These are phyloP conservation scores for Spirogloea muscicola DNA, from an alignment of 139 green algal species.

Conservation along the genomic window DNA sequence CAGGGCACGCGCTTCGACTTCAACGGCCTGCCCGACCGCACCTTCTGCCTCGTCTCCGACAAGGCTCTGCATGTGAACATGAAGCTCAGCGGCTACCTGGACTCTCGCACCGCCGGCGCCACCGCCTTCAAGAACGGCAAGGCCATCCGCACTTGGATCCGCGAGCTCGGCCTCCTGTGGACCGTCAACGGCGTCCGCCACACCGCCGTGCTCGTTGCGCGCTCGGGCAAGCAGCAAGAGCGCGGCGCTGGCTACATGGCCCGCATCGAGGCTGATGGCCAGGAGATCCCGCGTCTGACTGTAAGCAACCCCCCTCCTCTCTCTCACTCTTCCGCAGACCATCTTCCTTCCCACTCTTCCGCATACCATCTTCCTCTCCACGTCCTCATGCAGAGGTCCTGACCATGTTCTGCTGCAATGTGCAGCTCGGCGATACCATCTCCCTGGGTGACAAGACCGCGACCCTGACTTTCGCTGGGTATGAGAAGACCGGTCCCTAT, in stretches of 20 bases:
- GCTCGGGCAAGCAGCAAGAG: constrained; percentile 2
- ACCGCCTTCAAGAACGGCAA: constrained; percentile 16
- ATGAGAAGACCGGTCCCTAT: neutral
- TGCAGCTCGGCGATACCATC: too few relatives aligned
- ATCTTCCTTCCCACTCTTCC: neutral
- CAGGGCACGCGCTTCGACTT: constrained; percentile 37
- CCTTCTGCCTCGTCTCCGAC: constrained; percentile 38
- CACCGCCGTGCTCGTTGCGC: neutral
- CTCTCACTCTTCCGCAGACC: too few relatives aligned
- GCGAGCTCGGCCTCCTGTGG: constrained; percentile 28
- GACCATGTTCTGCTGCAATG: too few relatives aligned
- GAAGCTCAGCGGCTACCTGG: constrained; percentile 19
- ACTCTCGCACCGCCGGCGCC: constrained; percentile 5
- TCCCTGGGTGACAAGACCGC: too few relatives aligned
- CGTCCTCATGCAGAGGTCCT: too few relatives aligned
- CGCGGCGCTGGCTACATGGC: constrained; percentile 19
- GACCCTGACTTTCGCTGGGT: constrained; percentile 3
- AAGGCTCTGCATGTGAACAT: constrained; percentile 39
- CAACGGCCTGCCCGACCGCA: constrained; percentile 22
- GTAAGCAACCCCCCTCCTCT: too few relatives aligned
- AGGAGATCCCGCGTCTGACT: constrained; percentile 18
- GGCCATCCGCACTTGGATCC: constrained; percentile 35
- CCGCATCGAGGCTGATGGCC: constrained; percentile 11
- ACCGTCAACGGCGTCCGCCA: neutral
- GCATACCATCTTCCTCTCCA: too few relatives aligned